Evolutionary conservation across 163 green algal species (phyloP).

Genomic region (Coccomyxa subellipsoidea): DNA sequence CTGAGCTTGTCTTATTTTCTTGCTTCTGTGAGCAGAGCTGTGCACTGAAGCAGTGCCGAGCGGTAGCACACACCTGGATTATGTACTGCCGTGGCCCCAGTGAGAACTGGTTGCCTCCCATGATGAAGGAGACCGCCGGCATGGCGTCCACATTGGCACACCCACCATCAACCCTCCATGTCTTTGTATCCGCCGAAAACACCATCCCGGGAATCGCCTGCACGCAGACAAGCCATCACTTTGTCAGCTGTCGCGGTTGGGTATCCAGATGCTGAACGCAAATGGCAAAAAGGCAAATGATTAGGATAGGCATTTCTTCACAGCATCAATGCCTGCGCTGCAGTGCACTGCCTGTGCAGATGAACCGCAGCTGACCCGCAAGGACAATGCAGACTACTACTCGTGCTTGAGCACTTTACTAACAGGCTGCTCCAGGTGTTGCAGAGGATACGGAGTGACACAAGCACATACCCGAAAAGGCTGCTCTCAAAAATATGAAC

Average conservation of each 20-base stretch:
- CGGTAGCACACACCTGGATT: not conserved
- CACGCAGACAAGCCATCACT: not conserved
- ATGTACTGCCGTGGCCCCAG: slow-evolving; percentile 7
- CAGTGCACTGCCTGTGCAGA: no score
- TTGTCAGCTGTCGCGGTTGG: not conserved
- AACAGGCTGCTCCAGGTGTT: no score
- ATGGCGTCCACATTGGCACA: not conserved
- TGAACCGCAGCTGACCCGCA: no score
- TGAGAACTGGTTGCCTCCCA: not conserved
- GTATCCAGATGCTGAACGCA: no score
- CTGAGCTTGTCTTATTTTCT: not conserved
- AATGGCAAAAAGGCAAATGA: no score
- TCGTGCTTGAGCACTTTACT: no score
- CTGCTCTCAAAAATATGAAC: not conserved
- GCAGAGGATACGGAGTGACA: no score
- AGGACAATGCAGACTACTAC: no score
- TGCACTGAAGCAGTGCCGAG: not conserved
- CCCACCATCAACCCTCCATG: not conserved
- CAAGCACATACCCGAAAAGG: no score
- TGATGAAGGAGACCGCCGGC: not conserved
- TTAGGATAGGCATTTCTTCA: not conserved
- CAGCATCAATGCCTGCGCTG: no score
- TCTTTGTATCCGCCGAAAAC: not conserved
- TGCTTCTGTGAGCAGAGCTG: not conserved
- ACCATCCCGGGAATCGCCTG: slow-evolving; percentile 2